Base-by-base conservation (phyloP, 345 rosid genomes). In the Mangifera indica region DNA sequence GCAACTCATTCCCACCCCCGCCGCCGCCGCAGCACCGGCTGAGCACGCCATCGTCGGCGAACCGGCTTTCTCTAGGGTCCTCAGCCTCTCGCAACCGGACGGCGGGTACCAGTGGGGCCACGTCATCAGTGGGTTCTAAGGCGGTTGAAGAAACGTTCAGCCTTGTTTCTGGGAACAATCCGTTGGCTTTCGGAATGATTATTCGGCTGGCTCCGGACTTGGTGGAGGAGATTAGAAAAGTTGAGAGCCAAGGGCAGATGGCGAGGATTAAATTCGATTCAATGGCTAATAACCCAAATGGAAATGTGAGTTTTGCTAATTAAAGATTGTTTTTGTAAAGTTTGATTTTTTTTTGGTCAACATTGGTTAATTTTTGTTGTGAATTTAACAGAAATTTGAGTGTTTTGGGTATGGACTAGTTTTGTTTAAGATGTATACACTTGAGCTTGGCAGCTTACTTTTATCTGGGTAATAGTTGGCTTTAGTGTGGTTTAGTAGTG, bases 241-340 rank as follows among this genome's bases (percentile, higher is more conserved):
- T 84, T 12, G 97, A 94, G 72, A 87, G 85, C 13, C 93, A 88
- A 69, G 92, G 98, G 22, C 85, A 81, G 63, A 77, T 83, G 22
- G 91, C 98, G 8, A 84, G 80, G 87, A 95, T 95, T 84, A 95
- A 92, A 78, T 95, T 95, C 81, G 98, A 87, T 84, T 82, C 92
- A 26, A 72, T 85, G 53, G 82, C 88, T 59, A 83, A 80, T 37
- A 87, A 87, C 71, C 77, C 87, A 17, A 71, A 63, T 76, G 96
- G 93, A 67, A 95, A 92, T 78, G 99, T 95, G 85, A 88, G 98
- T 76, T 70, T 68, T 34, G 66, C 21, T 37, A 24, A 14, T 55
- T n/a, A 58, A 17, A 51, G n/a, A 21, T 29, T 32, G 45, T 37
- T 71, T 60, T 42, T 20, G 32, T 26, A 15, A 37, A 37, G 42